Base-by-base conservation (phyloP, 352 stramenopile species). In the Albugo candida region DNA sequence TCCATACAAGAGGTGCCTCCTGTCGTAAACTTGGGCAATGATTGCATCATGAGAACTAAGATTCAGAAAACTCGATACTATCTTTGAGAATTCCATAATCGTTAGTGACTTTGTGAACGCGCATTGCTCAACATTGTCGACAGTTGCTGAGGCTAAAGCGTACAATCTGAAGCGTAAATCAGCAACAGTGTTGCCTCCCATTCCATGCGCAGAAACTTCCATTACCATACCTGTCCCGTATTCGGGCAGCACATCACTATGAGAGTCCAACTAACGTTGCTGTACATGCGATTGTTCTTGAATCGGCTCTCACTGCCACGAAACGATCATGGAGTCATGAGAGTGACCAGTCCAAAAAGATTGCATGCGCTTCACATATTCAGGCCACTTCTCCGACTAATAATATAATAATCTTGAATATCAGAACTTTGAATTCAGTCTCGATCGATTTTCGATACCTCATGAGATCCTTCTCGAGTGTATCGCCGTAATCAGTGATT, bases 221-320 rank as follows among this genome's bases (percentile, higher is more conserved):
- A 99, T 99, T 16, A 99, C 93, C 12, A 96, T 93, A 17, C 94
- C 95, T 5, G 89, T 98, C 31, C 95, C 96, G 56, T 99, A 98
- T 46, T 93, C 84, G 31, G 82, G 81, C 5, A 99, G 64, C 20
- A 99, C 96, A 54, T 99, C 17, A 21, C 36, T 17, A 2, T 13
- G 18, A 31, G 3, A 31, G 24, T 31, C 24, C 24, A 31, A 31
- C 24, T 31, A n/a, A 31, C 3, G 24, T 3, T 31, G 24, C 24
- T 31, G 8, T 3, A 31, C 3, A 31, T 31, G 24, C 24, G 24
- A 31, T 8, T 8, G 8, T 31, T 31, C 8, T 31, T 31, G 3
- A 31, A 8, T 31, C 8, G 8, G 24, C 24, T n/a, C n/a, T 31
- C 24, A 10, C 24, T 10, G 12, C 20, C 92, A 68, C 20, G 95